Conservation (phyloP, 805 yeast genomes). For the Monosporozyma yasuniensis region DNA sequence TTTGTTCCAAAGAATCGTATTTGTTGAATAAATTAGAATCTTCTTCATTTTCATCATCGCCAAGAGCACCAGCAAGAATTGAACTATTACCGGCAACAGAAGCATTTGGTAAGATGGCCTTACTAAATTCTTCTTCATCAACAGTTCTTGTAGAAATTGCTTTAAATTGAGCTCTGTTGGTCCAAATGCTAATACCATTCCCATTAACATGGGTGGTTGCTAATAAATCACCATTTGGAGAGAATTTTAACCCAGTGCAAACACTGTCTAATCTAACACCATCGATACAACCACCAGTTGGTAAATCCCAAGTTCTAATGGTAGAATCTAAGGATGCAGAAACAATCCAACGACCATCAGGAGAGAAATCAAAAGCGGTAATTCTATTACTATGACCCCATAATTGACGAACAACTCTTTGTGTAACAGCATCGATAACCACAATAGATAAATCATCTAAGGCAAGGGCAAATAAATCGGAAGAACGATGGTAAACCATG, state of each 20-base stretch:
- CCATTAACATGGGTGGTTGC: conserved; percentile 91
- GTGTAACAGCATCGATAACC: conserved; percentile 74
- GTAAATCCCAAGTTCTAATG: conserved; percentile 92
- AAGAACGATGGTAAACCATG: conserved; percentile 67
- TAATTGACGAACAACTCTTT: conserved; percentile 72
- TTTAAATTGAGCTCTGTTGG: conserved; percentile 76
- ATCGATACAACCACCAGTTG: conserved; percentile 94
- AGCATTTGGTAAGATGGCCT: conserved; percentile 58
- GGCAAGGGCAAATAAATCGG: conserved; percentile 78
- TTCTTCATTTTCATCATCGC: conserved; percentile 20
- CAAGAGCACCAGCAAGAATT: conserved; percentile 70
- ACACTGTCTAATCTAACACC: conserved; percentile 71
- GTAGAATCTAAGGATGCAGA: conserved; percentile 79
- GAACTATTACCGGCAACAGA: conserved; percentile 71
- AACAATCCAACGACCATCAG: conserved; percentile 92
- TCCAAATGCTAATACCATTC: conserved; percentile 88
- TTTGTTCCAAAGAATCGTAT: conserved; percentile 52
- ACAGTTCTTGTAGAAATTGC: conserved; percentile 68
- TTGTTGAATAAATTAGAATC: conserved; percentile 26
- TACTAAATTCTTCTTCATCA: conserved; percentile 63
- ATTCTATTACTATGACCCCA: conserved; percentile 87
- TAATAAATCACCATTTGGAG: conserved; percentile 80
- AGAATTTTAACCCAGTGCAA: conserved; percentile 71
- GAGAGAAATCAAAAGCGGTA: conserved; percentile 81
- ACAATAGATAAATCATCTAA: conserved; percentile 80